Evolutionary conservation across 257 asterid species (phyloP), one percentile per base, ranked within the genome.

Genomic region (Dorcoceras hygrometricum): DNA sequence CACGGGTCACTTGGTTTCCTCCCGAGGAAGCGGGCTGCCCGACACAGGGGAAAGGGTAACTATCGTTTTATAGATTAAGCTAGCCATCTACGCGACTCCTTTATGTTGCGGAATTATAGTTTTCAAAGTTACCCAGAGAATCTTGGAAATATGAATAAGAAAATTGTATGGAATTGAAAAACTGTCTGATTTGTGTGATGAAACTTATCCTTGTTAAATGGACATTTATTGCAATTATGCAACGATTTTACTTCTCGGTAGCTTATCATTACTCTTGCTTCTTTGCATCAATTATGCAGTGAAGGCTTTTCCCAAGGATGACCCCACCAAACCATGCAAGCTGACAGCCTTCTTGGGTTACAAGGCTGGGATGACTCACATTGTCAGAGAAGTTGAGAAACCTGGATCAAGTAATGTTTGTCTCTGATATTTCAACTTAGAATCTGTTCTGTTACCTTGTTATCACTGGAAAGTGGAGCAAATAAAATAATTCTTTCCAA

Each of bases 251-350:
- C 12, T 58, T 43, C 5, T 59, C 50, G 32, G 19, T n/a, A 23
- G 66, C 34, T 12, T 22, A 11, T 32, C 8, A 9, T 12, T 59
- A 12, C 36, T 14, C 23, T 59, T 60, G 36, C 8, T 70, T 58
- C 24, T 36, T 23, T 14, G n/a, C 16, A 46, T 23, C 9, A 43
- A 62, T 70, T 54, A 63, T 79, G 77, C 83, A 82, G 91, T 85
- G 85, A 85, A 85, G 81, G 84, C 88, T 24, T 85, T 82, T 80
- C 91, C 91, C 0, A 80, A 73, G 80, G 91, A 85, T 85, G 91
- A 82, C 27, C 83, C 66, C 5, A 78, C 78, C 65, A 85, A 85
- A 66, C 76, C 86, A 8, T 74, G 79, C 58, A 85, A 75, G 77
- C 77, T 85, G 0, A 85, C 91, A 4, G 88, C 86, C 60, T 78